These are phyloP conservation scores for Botryosphaeria agaves DNA, from an alignment of 2,329 filamentous ascomycete genomes.

Conservation along the genomic window DNA sequence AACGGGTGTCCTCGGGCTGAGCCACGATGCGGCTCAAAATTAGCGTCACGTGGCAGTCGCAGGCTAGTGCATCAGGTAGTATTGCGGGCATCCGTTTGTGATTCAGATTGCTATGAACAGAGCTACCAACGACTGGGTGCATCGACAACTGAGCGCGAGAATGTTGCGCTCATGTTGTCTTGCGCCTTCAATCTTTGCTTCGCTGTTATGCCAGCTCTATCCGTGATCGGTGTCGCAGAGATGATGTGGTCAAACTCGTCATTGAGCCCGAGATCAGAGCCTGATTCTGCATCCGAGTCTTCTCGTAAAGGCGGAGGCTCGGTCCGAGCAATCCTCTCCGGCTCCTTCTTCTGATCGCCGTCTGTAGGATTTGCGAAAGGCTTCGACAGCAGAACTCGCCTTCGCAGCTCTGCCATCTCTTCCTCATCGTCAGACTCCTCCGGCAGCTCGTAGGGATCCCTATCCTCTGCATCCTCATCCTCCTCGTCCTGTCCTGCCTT, in stretches of 20 bases:
- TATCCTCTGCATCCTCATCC: constrained; percentile 26
- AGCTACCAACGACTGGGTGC: constrained; percentile 30
- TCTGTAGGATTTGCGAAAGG: constrained; percentile 51
- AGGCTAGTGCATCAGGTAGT: too few species aligned
- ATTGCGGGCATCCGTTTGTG: too few species aligned
- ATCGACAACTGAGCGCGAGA: constrained; percentile 29
- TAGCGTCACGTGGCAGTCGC: too few species aligned
- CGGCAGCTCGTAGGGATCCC: constrained; percentile 60
- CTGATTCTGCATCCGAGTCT: constrained; percentile 52
- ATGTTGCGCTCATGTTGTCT: constrained; percentile 30
- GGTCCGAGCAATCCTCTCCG: constrained; percentile 45
- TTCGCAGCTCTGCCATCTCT: constrained; percentile 82
- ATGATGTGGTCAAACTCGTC: constrained; percentile 89
- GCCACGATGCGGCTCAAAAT: too few species aligned
- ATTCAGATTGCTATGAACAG: too few species aligned
- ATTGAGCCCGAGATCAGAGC: constrained; percentile 54
- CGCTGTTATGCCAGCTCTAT: constrained; percentile 56
- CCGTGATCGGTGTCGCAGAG: constrained; percentile 75
- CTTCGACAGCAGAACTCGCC: constrained; percentile 80
- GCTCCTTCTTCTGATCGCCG: constrained; percentile 34
- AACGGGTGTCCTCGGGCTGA: too few species aligned
- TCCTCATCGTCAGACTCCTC: constrained; percentile 70
- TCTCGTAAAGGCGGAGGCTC: constrained; percentile 25
- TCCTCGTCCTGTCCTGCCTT: constrained; percentile 26
- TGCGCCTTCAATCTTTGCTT: constrained; percentile 38